These are phyloP conservation scores for Ascosphaera aggregata DNA, from an alignment of 2,329 filamentous ascomycete species.

Conservation along the genomic window DNA sequence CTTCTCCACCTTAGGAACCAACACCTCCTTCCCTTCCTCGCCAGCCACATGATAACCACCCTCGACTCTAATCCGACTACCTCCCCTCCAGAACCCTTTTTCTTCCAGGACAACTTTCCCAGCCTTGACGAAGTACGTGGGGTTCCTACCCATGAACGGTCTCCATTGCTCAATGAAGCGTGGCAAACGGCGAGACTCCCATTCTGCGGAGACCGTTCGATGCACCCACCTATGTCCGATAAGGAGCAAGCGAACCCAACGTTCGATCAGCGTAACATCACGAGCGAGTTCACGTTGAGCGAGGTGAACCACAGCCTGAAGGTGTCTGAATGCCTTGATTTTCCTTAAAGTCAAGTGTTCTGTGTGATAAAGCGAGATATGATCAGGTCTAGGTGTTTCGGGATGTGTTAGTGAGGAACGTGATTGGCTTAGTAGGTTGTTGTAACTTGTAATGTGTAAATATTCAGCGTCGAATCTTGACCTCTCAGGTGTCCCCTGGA, in stretches of 20 bases:
- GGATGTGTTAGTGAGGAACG: background rate
- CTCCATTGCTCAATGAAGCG: constrained; percentile 24
- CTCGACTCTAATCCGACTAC: constrained; percentile 4
- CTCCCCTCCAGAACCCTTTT: constrained; percentile 8
- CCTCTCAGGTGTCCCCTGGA: too few relatives aligned
- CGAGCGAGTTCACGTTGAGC: constrained; percentile 1
- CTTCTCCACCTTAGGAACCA: too few relatives aligned
- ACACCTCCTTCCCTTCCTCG: constrained; percentile 1
- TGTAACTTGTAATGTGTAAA: background rate
- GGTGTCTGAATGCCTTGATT: constrained; percentile 1
- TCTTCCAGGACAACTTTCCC: constrained; percentile 5
- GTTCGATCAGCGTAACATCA: constrained; percentile 3
- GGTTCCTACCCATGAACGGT: constrained; percentile 19
- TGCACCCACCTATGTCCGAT: constrained; percentile 4
- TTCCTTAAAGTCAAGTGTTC: background rate
- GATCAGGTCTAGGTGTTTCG: background rate
- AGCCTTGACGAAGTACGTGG: background rate
- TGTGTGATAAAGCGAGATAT: background rate
- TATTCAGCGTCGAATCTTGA: background rate
- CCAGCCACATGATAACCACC: constrained; percentile 4
- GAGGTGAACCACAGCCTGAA: constrained; percentile 1
- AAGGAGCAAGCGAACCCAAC: constrained; percentile 6
- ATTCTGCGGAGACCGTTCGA: constrained; percentile 9
- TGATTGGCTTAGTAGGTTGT: background rate
- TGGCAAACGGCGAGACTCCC: constrained; percentile 18